Conservation (phyloP, 2,329 filamentous ascomycete species). For the Tolypocladium nubicola region DNA sequence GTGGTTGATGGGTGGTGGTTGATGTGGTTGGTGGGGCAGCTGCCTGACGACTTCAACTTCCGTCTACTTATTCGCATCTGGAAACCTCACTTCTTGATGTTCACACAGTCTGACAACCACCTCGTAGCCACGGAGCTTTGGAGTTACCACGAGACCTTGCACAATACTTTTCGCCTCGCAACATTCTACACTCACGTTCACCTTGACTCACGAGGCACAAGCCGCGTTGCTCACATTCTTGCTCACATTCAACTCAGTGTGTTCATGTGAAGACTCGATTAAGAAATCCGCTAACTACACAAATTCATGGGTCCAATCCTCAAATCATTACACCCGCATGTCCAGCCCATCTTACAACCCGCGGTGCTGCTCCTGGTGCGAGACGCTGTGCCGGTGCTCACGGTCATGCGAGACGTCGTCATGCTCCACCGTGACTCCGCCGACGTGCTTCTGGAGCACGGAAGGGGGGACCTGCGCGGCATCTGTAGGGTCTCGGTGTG, state of each 20-base stretch:
- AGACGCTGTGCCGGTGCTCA: conserved; percentile 33
- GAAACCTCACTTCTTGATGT: no score
- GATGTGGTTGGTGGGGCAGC: not conserved
- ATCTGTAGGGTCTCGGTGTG: conserved; percentile 37
- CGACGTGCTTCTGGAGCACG: conserved; percentile 35
- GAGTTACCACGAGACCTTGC: no score
- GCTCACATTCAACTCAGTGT: no score
- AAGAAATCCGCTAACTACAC: not conserved
- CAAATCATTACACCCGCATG: conserved; percentile 4
- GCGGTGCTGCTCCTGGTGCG: conserved; percentile 36
- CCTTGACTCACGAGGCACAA: no score
- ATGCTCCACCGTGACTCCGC: conserved; percentile 34
- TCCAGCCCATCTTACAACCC: conserved; percentile 26
- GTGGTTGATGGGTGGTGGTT: not conserved
- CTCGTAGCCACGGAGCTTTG: no score
- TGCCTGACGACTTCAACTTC: not conserved
- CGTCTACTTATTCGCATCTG: no score
- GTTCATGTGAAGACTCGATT: not conserved
- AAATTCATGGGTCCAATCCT: not conserved
- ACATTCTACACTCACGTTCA: no score
- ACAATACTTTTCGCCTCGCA: no score
- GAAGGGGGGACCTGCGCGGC: conserved; percentile 48
- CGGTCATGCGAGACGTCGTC: conserved; percentile 31
- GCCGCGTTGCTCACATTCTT: no score
- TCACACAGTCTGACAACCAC: no score